Evolutionary conservation across 371 early-diverging fungal species (phyloP).

Genomic region (Mortierella sp.): DNA sequence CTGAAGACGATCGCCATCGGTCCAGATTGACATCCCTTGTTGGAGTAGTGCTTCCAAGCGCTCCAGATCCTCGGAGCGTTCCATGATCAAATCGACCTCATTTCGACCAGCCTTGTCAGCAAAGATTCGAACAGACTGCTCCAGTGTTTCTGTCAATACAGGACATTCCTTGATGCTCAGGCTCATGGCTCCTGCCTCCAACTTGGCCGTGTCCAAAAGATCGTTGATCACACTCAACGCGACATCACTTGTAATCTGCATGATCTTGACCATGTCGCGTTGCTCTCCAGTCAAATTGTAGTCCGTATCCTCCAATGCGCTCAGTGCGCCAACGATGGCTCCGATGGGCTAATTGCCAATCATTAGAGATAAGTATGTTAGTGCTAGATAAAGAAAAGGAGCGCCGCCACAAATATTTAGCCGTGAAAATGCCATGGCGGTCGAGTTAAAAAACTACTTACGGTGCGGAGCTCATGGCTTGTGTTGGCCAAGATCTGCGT

Average conservation of each 20-base stretch:
- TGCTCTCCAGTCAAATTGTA: conserved; percentile 58
- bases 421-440: background rate
- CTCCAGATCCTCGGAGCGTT: conserved; percentile 34
- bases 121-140: conserved; percentile 55
- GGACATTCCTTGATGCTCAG: conserved; percentile 50
- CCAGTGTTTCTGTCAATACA: conserved; percentile 27
- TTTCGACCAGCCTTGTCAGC: conserved; percentile 55
- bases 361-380: background rate
- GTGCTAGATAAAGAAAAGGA: background rate
- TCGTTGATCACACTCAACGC: conserved; percentile 68
- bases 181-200: conserved; percentile 66
- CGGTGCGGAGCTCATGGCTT: conserved; percentile 53
- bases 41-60: conserved; percentile 17
- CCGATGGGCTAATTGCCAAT: conserved; percentile 35
- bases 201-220: conserved; percentile 68
- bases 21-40: conserved; percentile 41
- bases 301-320: conserved; percentile 56
- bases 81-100: conserved; percentile 54
- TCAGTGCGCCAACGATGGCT: conserved; percentile 58
- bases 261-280: conserved; percentile 59
- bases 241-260: conserved; percentile 60
- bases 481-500: conserved; percentile 61
- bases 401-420: background rate
- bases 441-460: conserved; percentile 31
- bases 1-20: conserved; percentile 53